Base-by-base conservation (phyloP, 352 stramenopile genomes). In the Phytophthora cactorum region DNA sequence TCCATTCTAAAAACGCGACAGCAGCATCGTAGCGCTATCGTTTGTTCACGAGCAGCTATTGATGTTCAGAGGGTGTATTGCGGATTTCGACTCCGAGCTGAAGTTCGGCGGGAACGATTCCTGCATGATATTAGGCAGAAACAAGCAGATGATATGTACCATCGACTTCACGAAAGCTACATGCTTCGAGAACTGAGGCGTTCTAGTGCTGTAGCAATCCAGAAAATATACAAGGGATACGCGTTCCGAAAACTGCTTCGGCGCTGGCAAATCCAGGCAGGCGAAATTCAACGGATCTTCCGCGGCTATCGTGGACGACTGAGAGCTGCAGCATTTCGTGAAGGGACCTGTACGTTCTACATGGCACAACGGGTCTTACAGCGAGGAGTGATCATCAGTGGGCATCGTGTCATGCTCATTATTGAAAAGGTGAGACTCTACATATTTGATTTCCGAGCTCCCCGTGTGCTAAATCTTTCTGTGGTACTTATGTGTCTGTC, bases 301-400 rank as follows among this genome's bases (percentile, higher is more conserved):
- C 79, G 84, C 3, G 84, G 84, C 6, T 75, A 79, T 52, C 66
- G 73, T 22, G 84, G 84, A 4, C 65, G 84, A 6, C 76, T 86
- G 46, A 74, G 84, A 28, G 84, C 81, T 14, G 68, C 79, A 34
- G 78, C 81, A 38, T 90, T 92, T 45, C 72, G 82, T 32, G 82
- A 91, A 34, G 84, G 84, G 5, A 91, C 77, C 15, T 83, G 81
- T 28, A 88, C 79, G 0, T 90, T 91, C 39, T 90, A 83, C 60
- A 92, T 92, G 82, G 69, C 74, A 5, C 77, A 91, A 47, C 61
- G 77, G 12, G 81, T 92, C 7, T 92, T 79, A 46, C 81, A 92
- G 47, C 80, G 84, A 31, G 84, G 84, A 0, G 17, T 88, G 9
- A 58, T 76, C 10, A 71, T 92, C n/a, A 81, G 74, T 32, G 81